These are phyloP conservation scores for Neurospora pannonica DNA, from an alignment of 495 filamentous ascomycete genomes.

Conservation along the genomic window DNA sequence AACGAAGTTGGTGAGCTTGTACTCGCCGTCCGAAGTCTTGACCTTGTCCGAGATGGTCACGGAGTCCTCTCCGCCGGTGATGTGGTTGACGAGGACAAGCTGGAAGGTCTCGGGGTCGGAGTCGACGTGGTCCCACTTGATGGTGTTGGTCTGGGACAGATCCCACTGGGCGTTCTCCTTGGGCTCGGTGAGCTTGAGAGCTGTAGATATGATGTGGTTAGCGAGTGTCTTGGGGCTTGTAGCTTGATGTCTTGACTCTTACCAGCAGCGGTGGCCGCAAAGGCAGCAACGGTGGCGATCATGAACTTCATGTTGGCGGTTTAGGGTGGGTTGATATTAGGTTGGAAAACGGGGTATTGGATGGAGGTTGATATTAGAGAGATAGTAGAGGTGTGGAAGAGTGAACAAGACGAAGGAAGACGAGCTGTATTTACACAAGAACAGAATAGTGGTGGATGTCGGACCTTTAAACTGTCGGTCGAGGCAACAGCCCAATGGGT, in stretches of 20 bases:
- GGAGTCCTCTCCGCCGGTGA: background rate
- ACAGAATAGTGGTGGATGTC: background rate
- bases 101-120: slow-evolving; percentile 11
- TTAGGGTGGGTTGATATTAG: background rate
- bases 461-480: background rate
- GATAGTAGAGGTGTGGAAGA: background rate
- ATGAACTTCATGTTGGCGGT: slow-evolving; percentile 9
- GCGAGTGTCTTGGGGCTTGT: background rate
- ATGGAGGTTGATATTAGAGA: background rate
- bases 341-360: background rate
- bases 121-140: slow-evolving; percentile 9
- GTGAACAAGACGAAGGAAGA: background rate
- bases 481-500: background rate
- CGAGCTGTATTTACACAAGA: background rate
- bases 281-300: slow-evolving; percentile 3
- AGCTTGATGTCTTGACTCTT: background rate
- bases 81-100: slow-evolving; percentile 13
- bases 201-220: background rate
- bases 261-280: slow-evolving; percentile 8
- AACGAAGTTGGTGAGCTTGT: slow-evolving; percentile 13
- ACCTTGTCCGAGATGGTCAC: slow-evolving; percentile 7
- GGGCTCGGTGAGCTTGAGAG: slow-evolving; percentile 4
- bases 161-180: slow-evolving; percentile 4
- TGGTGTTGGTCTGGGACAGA: slow-evolving; percentile 11
- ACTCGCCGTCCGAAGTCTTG: slow-evolving; percentile 6